Percentiles rank a stretch among this genome's conserved stretches.
Evolutionary conservation across 371 early-diverging fungal species (phyloP).

Genomic region (Syncephalastrum monosporum): DNA sequence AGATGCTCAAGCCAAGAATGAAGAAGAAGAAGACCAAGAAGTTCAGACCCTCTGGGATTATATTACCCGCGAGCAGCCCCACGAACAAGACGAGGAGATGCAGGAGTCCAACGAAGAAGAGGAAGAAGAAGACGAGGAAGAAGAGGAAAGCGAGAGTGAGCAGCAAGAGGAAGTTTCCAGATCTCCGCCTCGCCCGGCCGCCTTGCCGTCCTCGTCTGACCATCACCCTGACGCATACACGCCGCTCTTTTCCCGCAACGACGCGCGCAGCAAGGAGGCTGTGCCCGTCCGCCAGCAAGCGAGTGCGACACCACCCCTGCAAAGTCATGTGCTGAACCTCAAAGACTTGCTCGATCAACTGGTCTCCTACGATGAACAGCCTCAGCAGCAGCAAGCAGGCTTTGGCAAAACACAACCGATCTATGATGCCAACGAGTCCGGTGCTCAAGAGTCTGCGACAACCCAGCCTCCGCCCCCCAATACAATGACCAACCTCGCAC

Average conservation of each 20-base stretch:
- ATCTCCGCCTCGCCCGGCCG: background rate
- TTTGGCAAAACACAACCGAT: too few relatives aligned
- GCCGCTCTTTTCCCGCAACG: too few relatives aligned
- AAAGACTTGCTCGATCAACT: slow-evolving; percentile 17
- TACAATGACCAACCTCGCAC: too few relatives aligned
- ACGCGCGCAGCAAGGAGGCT: too few relatives aligned
- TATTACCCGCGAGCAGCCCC: slow-evolving; percentile 7
- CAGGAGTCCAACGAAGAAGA: slow-evolving; percentile 6
- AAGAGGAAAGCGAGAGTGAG: slow-evolving; percentile 8
- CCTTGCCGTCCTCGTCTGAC: too few relatives aligned
- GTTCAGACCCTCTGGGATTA: slow-evolving; percentile 17
- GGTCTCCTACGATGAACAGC: slow-evolving; percentile 3
- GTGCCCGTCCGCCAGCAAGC: background rate
- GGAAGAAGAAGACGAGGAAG: slow-evolving; percentile 4
- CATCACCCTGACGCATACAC: too few relatives aligned
- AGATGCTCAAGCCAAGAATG: slow-evolving; percentile 4
- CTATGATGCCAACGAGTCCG: too few relatives aligned
- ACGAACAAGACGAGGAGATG: slow-evolving; percentile 14
- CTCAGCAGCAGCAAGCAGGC: too few relatives aligned
- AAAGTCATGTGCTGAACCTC: slow-evolving; percentile 11
- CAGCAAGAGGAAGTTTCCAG: background rate
- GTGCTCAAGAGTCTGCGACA: too few relatives aligned
- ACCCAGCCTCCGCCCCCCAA: too few relatives aligned
- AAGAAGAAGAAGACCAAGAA: slow-evolving; percentile 17
- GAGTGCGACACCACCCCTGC: slow-evolving; percentile 10